Conservation (phyloP, 768 basidiomycete genomes). For the Aureoboletus auriporus region DNA sequence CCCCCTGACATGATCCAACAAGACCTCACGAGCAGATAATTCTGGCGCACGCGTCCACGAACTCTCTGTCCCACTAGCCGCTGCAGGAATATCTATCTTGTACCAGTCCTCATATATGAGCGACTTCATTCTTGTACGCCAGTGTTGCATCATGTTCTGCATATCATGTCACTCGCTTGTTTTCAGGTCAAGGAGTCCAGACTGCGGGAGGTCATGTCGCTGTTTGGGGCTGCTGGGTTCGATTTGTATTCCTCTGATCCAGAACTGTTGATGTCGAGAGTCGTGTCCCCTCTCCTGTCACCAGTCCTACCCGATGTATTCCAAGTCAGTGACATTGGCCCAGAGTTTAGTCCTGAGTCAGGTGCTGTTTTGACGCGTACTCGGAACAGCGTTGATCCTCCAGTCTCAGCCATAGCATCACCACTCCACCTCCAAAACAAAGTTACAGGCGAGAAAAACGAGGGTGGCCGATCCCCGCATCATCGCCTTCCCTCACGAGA, state of each 20-base stretch:
- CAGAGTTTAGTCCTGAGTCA: constrained; percentile 30
- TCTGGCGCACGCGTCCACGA: constrained; percentile 73
- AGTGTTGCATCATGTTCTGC: background rate
- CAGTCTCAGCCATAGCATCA: constrained; percentile 12
- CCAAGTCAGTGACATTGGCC: constrained; percentile 25
- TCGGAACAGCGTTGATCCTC: constrained; percentile 36
- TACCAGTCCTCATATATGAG: constrained; percentile 83
- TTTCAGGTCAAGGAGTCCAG: constrained; percentile 63
- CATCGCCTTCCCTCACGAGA: constrained; percentile 23
- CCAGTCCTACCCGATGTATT: constrained; percentile 30
- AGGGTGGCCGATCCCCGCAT: constrained; percentile 1
- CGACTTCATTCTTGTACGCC: constrained; percentile 74
- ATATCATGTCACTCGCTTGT: constrained; percentile 3
- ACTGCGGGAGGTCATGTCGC: constrained; percentile 56
- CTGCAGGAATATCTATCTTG: constrained; percentile 74
- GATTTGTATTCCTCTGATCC: constrained; percentile 54
- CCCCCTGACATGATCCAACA: constrained; percentile 3
- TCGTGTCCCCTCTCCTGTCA: constrained; percentile 29
- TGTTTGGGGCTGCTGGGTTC: constrained; percentile 61
- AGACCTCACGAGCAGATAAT: constrained; percentile 40
- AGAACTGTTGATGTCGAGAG: constrained; percentile 30
- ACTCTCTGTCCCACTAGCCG: constrained; percentile 71
- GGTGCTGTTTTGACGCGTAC: constrained; percentile 49
- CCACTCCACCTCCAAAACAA: constrained; percentile 6
- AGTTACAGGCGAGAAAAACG: constrained; percentile 3